These are phyloP conservation scores for Aspergillus uvarum DNA, from an alignment of 2,329 filamentous ascomycete genomes.

Conservation along the genomic window DNA sequence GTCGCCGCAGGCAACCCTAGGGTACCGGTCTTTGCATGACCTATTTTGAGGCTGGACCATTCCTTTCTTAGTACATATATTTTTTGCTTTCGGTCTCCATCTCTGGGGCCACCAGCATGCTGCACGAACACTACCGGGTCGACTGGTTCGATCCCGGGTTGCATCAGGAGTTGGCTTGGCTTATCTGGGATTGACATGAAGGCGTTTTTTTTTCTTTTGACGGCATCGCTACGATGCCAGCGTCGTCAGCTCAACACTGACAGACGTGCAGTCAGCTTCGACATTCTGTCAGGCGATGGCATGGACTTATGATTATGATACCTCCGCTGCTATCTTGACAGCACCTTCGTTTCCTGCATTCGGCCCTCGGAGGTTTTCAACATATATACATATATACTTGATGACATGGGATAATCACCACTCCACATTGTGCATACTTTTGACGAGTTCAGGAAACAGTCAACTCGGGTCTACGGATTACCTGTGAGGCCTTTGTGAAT, in stretches of 20 bases:
- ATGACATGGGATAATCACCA: slow-evolving; percentile 3
- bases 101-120: slow-evolving; percentile 12
- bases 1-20: slow-evolving; percentile 23
- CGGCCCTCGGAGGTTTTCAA: not conserved
- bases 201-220: slow-evolving; percentile 11
- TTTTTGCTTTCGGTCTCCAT: slow-evolving; percentile 16
- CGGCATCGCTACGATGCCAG: not conserved
- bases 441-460: slow-evolving; percentile 11
- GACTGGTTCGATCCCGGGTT: slow-evolving; percentile 23
- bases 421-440: slow-evolving; percentile 17
- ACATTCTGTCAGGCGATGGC: not conserved
- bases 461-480: not conserved
- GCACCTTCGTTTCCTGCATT: not conserved
- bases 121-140: slow-evolving; percentile 15
- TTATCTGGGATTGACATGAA: slow-evolving; percentile 14
- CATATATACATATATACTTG: not conserved
- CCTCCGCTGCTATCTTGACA: not conserved
- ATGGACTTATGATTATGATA: not conserved
- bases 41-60: slow-evolving; percentile 19
- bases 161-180: slow-evolving; percentile 20
- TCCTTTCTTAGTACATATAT: slow-evolving; percentile 9
- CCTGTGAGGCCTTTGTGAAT: slow-evolving; percentile 6
- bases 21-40: slow-evolving; percentile 10
- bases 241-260: not conserved
- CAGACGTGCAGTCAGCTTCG: not conserved